Conservation (phyloP, 1,139 yeast species). For the Wickerhamomyces sp. region DNA sequence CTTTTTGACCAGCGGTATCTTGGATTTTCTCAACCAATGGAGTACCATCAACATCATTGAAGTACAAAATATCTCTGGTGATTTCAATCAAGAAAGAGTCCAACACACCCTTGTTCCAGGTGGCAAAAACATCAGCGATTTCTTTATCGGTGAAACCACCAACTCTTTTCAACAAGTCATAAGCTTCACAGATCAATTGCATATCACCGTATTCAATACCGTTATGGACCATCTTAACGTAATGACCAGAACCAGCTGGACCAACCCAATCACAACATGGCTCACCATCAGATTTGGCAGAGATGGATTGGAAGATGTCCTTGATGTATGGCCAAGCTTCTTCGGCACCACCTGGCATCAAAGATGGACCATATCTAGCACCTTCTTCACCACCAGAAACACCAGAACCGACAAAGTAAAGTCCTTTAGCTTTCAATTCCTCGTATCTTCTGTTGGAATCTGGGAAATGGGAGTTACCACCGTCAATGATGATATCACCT, state of each 20-base stretch:
- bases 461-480: conserved; percentile 99
- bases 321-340: conserved; percentile 99
- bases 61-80: conserved; percentile 90
- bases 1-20: conserved; percentile 98
- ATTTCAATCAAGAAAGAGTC: conserved; percentile 97
- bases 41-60: conserved; percentile 77
- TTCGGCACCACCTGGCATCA: conserved; percentile 98
- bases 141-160: conserved; percentile 89
- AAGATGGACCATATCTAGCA: conserved; percentile 98
- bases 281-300: conserved; percentile 97
- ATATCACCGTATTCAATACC: conserved; percentile 99
- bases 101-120: conserved; percentile 96
- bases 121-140: conserved; percentile 85
- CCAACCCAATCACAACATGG: conserved; percentile 99
- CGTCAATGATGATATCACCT: conserved; percentile 98
- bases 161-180: conserved; percentile 91
- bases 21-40: conserved; percentile 95
- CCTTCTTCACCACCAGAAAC: conserved; percentile 99
- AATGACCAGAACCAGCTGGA: conserved; percentile 98
- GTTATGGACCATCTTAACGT: conserved; percentile 99
- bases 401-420: conserved; percentile 96
- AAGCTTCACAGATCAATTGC: conserved; percentile 98
- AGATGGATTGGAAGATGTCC: conserved; percentile 90
- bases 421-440: conserved; percentile 82
- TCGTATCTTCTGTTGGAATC: conserved; percentile 96